phyloP scores from a whole-genome alignment of 176 grass and related monocot genomes.

The Carex kokanica region DNA sequence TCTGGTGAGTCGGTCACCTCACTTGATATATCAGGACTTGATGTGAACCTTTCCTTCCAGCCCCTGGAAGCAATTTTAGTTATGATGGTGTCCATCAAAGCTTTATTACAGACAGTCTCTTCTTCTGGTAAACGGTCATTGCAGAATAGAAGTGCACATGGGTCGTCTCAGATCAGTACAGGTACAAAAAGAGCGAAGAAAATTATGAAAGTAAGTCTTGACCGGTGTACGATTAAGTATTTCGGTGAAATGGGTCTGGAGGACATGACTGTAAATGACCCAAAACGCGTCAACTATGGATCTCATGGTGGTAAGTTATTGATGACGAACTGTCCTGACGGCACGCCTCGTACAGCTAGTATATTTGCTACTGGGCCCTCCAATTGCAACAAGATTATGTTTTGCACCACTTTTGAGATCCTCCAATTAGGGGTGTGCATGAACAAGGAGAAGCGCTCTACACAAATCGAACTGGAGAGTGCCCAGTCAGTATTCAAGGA shows the following conservation, averaged over 20 bases:
- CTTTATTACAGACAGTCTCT: conserved; percentile 56
- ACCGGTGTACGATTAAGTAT: conserved; percentile 59
- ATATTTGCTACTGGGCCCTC: conserved; percentile 45
- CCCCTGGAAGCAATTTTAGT: conserved; percentile 72
- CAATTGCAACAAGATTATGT: conserved; percentile 62
- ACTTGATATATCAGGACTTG: conserved; percentile 64
- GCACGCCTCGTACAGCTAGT: conserved; percentile 66
- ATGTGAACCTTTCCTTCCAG: conserved; percentile 51
- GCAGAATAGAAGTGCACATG: conserved; percentile 38
- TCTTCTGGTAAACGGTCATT: conserved; percentile 53
- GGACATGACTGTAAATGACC: conserved; percentile 78
- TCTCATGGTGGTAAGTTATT: conserved; percentile 78
- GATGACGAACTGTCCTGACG: conserved; percentile 52
- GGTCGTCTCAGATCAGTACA: conserved; percentile 49
- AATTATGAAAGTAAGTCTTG: conserved; percentile 65
- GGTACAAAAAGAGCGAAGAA: conserved; percentile 33
- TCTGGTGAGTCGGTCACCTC: conserved; percentile 51
- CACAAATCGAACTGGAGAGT: conserved; percentile 76
- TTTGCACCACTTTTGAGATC: conserved; percentile 77
- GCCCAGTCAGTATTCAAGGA: conserved; percentile 58
- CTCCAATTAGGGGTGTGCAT: conserved; percentile 47
- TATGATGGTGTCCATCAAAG: conserved; percentile 62
- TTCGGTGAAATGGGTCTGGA: conserved; percentile 62
- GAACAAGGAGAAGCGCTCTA: conserved; percentile 84
- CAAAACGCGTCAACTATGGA: conserved; percentile 93